These are phyloP conservation scores for Mycena maculata DNA, from an alignment of 768 basidiomycete genomes.

Conservation along the genomic window DNA sequence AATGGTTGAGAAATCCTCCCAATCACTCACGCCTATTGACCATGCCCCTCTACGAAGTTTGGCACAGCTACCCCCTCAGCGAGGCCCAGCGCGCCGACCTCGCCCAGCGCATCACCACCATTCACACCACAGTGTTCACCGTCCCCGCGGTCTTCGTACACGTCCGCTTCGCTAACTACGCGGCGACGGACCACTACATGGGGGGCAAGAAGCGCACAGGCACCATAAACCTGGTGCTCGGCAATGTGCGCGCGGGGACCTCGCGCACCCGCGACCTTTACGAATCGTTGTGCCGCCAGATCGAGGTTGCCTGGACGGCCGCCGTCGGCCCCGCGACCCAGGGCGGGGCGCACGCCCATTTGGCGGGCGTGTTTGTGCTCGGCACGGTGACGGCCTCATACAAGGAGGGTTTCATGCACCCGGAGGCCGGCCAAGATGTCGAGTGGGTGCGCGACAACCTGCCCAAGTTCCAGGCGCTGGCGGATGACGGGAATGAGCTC, in stretches of 20 bases:
- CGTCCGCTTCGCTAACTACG: constrained; percentile 19
- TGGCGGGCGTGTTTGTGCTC: constrained; percentile 9
- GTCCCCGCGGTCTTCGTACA: constrained; percentile 24
- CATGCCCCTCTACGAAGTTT: constrained; percentile 26
- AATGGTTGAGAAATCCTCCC: constrained; percentile 8
- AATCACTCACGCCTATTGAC: constrained; percentile 8
- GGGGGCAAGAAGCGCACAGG: constrained; percentile 21
- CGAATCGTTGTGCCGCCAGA: constrained; percentile 21
- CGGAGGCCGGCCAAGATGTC: constrained; percentile 21
- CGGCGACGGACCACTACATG: constrained; percentile 21
- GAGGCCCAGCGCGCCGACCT: constrained; percentile 25
- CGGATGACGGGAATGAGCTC: constrained; percentile 27
- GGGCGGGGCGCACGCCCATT: constrained; percentile 10
- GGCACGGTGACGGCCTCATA: constrained; percentile 21
- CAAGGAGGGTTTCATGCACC: constrained; percentile 8
- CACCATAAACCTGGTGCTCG: constrained; percentile 14
- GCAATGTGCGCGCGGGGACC: constrained; percentile 12
- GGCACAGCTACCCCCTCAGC: constrained; percentile 22
- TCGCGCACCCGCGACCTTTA: constrained; percentile 22
- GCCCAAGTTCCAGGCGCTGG: constrained; percentile 20
- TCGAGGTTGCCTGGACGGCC: constrained; percentile 19
- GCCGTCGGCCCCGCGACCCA: constrained; percentile 13
- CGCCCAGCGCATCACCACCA: constrained; percentile 23
- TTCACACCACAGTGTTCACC: constrained; percentile 18
- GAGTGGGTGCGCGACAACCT: constrained; percentile 19